Evolutionary conservation across 805 yeast genomes (phyloP).

Genomic region (Nakazawaea holstii): DNA sequence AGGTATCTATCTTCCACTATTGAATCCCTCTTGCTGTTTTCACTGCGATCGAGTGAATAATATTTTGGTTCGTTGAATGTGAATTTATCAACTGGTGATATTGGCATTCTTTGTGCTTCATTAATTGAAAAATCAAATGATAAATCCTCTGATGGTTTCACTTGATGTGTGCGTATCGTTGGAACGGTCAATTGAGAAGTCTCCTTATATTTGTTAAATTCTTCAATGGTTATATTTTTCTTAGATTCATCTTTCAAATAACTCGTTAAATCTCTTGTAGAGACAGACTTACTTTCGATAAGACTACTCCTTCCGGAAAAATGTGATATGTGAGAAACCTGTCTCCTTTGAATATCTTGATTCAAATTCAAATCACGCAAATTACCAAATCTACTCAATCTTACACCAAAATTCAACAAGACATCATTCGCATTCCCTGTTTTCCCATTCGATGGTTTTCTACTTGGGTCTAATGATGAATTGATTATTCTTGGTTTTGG

Average conservation of each 20-base stretch:
- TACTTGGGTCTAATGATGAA: slow-evolving; percentile 21
- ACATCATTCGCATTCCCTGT: slow-evolving; percentile 18
- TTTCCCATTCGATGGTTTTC: slow-evolving; percentile 1
- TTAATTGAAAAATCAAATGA: slow-evolving; percentile 9
- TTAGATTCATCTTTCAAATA: slow-evolving; percentile 3
- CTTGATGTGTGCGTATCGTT: background rate
- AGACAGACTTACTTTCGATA: slow-evolving; percentile 2
- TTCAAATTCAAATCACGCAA: background rate
- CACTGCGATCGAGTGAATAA: background rate
- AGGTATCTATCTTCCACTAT: slow-evolving; percentile 5
- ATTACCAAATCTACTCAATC: slow-evolving; percentile 20
- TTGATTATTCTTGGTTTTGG: background rate
- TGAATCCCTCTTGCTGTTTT: background rate
- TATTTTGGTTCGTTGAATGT: slow-evolving; percentile 7
- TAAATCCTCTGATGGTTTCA: slow-evolving; percentile 6
- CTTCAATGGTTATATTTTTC: slow-evolving; percentile 4
- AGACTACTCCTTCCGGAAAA: background rate
- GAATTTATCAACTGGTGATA: slow-evolving; percentile 10
- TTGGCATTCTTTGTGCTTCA: slow-evolving; percentile 6
- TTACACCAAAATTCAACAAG: slow-evolving; percentile 23
- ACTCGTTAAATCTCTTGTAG: slow-evolving; percentile 7
- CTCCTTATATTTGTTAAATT: slow-evolving; percentile 2
- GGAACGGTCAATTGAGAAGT: background rate
- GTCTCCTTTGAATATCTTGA: background rate
- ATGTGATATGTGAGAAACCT: background rate